Base-by-base conservation (phyloP, 495 filamentous ascomycete species). In the Aspergillus panamensis region DNA sequence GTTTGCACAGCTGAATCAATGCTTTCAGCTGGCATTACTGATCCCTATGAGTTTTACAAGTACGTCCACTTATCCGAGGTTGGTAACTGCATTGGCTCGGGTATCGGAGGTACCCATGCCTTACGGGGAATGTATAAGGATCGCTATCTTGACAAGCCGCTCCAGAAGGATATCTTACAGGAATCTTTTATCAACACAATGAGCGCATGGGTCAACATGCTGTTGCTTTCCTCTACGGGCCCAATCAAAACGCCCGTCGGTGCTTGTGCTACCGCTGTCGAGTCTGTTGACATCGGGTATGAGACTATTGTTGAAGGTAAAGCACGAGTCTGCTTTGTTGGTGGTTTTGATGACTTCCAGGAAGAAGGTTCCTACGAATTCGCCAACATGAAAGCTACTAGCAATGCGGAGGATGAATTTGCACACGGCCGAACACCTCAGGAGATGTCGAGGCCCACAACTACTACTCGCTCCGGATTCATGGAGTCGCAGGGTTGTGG, bases 111-210 rank as follows among this genome's bases (percentile, higher is more conserved):
- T 72, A 91, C 90, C 48, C 82, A 83, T 62, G 95, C 94, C 55
- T 82, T 97, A 57, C 84, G 93, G 60, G 92, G 92, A 57, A 97
- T 99, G 94, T 97, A 97, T 79, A 96, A 93, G 77, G 95, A 97
- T 68, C 88, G 94, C 48, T 97, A 85, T 83, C 78, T 96, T 51
- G 94, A 98, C 77, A 94, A 92, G 75, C 94, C 94, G n/a, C 80
- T 97, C 19, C 94, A 99, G 72, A 99, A 97, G 76, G 94, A 99
- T 70, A 96, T 99, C 64, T 80, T 99, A 35, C 94, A 99, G 68
- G 94, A 99, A 73, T 97, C 94, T 4, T 99, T 99, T 82, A 97
- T 99, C 81, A 99, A 99, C 76, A 97, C 94, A 21, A 99, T 99
- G 94, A 86, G 89, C 59, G 94, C 94, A 6, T 99, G 94, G 94